These are phyloP conservation scores for Lachnum nothofagi DNA, from an alignment of 2,329 filamentous ascomycete genomes.

Conservation along the genomic window DNA sequence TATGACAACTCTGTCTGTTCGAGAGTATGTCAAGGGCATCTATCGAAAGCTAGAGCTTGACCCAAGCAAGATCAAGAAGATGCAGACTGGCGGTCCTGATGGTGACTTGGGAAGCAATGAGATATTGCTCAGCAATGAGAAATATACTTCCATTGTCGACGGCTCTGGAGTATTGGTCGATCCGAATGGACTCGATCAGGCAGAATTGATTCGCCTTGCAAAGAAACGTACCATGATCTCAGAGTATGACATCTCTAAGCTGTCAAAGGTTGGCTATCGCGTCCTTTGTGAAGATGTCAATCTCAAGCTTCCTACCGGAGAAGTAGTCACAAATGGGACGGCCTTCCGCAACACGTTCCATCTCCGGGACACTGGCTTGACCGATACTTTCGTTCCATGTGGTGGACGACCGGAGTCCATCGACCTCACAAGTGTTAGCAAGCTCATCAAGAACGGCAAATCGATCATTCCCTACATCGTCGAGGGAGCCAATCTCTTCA, in stretches of 20 bases:
- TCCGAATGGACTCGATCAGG: slow-evolving; percentile 78
- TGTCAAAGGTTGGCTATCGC: slow-evolving; percentile 83
- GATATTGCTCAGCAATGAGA: slow-evolving; percentile 92
- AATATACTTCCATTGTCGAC: slow-evolving; percentile 93
- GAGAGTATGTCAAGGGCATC: slow-evolving; percentile 92
- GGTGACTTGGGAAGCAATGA: slow-evolving; percentile 97
- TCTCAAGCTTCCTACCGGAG: slow-evolving; percentile 79
- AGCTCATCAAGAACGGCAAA: slow-evolving; percentile 87
- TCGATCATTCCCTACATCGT: slow-evolving; percentile 87
- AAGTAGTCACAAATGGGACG: slow-evolving; percentile 84
- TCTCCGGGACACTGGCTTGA: slow-evolving; percentile 68
- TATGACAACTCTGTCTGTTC: slow-evolving; percentile 95
- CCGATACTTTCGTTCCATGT: slow-evolving; percentile 90
- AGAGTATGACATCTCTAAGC: slow-evolving; percentile 77
- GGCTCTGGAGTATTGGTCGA: slow-evolving; percentile 92
- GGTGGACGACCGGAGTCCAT: slow-evolving; percentile 96
- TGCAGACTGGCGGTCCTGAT: slow-evolving; percentile 96
- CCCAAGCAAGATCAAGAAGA: slow-evolving; percentile 76
- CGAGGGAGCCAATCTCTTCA: slow-evolving; percentile 96
- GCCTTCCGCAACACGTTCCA: slow-evolving; percentile 98
- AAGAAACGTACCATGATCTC: slow-evolving; percentile 84
- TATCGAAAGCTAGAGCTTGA: slow-evolving; percentile 94
- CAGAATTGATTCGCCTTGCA: slow-evolving; percentile 78
- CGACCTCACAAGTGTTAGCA: slow-evolving; percentile 79
- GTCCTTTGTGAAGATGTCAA: slow-evolving; percentile 89